Evolutionary conservation across 805 yeast genomes (phyloP), one percentile per base, ranked within the genome.

Genomic region (Blastobotrys parvus): DNA sequence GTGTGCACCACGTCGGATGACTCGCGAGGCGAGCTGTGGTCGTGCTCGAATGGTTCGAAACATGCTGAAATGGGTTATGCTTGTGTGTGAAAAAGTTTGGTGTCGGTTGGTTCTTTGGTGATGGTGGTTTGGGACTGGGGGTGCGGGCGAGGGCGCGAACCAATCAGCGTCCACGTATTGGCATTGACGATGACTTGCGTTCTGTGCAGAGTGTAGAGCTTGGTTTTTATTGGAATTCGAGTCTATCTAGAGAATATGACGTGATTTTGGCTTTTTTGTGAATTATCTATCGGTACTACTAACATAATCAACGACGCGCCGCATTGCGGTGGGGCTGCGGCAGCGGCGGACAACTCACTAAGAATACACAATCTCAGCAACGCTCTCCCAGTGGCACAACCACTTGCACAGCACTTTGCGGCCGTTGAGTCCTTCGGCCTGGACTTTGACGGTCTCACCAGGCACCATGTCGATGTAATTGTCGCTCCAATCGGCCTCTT

Each of bases 321-420:
- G n/a, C 30, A 25, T 7, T 25, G 11, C 13, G 30, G 30, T 25
- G 11, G 30, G 13, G 7, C 30, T 7, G 5, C 6, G 13, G 15
- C 6, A 30, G 16, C 16, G 5, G 3, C 10, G 13, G 13, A 39
- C 18, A 25, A 29, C 43, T n/a, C n/a, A n/a, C n/a, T n/a, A n/a
- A n/a, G n/a, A n/a, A n/a, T 33, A 23, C 8, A 68, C 78, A 8
- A 32, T 16, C 8, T 15, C 10, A 11, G 35, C 21, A 16, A 15
- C 20, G 5, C 6, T 32, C 23, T 38, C 40, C 40, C 40, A 38
- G 19, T 38, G 15, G 19, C 40, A 38, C 23, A 38, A 8, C 40
- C 40, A 38, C 22, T 29, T 38, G 40, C 16, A 13, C 20, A 8
- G n/a, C 11, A 38, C 15, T 8, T 22, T 23, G 5, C 34, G 15